Evolutionary conservation across 108 stramenopile genomes (phyloP), one percentile per base, ranked within the genome.

Genomic region (Skeletonema tropicum): DNA sequence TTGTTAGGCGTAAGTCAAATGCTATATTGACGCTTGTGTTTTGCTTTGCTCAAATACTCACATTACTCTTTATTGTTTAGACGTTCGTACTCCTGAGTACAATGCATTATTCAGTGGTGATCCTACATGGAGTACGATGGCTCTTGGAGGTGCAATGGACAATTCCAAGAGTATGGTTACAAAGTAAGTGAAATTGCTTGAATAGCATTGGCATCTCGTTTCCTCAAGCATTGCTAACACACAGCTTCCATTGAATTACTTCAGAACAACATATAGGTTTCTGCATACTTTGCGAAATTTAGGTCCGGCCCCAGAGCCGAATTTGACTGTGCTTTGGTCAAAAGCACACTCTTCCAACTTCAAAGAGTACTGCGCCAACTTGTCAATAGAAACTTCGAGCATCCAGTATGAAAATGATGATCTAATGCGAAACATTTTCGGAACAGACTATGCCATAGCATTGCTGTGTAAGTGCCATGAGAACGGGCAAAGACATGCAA

Each of bases 381-480:
- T 71, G 46, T 90, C 89, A 29, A 86, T 90, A 15, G 79, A 73
- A 12, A 71, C 87, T 7, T 86, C 86, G 0, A 76, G 64, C 36
- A 82, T 81, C 41, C 86, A 87, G 57, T 87, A 87, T 46, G 85
- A 86, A 39, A 87, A 87, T 60, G 86, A 87, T 57, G 89, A 90
- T 42, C 60, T 87, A 15, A 90, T 90, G 89, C 68, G 89, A 39
- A 67, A 62, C 17, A 85, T 86, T 9, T 90, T 85, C 64, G 89
- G 89, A 19, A 71, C 71, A 4, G 89, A 90, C 58, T 90, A 87
- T 58, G 87, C 79, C 60, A 90, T 90, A 36, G 85, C 89, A 13
- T 90, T 90, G 89, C 74, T 90, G 89, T 59, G 89, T 90, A 1
- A 86, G 85, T 7, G 89, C 85, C 11, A 90, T 90, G 89, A 68